Evolutionary conservation across 2,329 filamentous ascomycete genomes (phyloP).

Genomic region (Hirsutella rhossiliensis): DNA sequence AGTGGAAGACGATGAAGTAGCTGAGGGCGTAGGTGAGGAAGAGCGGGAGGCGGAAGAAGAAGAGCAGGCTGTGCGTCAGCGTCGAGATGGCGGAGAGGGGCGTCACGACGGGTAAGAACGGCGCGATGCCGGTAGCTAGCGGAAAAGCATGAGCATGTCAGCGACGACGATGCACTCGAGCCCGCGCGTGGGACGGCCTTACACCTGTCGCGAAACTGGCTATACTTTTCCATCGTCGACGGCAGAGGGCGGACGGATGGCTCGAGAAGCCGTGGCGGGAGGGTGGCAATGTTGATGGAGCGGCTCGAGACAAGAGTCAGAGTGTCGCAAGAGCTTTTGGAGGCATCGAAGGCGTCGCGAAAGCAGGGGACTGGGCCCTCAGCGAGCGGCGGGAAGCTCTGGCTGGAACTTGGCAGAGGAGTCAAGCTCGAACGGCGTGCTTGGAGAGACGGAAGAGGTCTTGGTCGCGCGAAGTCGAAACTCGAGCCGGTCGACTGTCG

Average conservation of each 20-base stretch:
- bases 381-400: no score
- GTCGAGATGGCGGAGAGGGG: slow-evolving; percentile 50
- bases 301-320: background rate
- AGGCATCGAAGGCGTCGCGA: background rate
- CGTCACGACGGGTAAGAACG: slow-evolving; percentile 75
- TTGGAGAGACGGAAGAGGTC: no score
- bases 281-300: no score
- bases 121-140: slow-evolving; percentile 85
- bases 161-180: background rate
- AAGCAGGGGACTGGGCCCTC: background rate
- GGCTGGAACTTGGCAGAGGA: no score
- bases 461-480: background rate
- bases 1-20: slow-evolving; percentile 76
- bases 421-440: no score
- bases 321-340: background rate
- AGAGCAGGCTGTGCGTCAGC: slow-evolving; percentile 58
- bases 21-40: slow-evolving; percentile 53
- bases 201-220: slow-evolving; percentile 86
- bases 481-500: background rate
- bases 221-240: slow-evolving; percentile 77
- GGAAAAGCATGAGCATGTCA: background rate
- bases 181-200: slow-evolving; percentile 6
- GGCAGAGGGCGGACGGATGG: no score
- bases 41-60: slow-evolving; percentile 68
- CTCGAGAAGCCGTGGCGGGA: no score